Evolutionary conservation across 2,329 filamentous ascomycete genomes (phyloP).

Genomic region (Xylaria sp.): DNA sequence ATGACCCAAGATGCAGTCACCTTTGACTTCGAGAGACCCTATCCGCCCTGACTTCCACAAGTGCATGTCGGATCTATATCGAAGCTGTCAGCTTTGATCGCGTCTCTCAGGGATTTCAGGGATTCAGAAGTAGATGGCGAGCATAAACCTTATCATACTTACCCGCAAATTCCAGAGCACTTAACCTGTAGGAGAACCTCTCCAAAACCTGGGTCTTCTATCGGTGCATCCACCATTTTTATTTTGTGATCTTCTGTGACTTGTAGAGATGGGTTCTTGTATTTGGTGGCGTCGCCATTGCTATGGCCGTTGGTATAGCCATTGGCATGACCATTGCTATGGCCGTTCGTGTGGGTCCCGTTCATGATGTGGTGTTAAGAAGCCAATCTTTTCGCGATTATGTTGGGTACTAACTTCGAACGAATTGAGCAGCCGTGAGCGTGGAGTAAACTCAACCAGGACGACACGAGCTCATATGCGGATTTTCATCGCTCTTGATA

Average conservation of each 20-base stretch:
- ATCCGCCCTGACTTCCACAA: conserved; percentile 75
- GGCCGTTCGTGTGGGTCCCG: conserved; percentile 24
- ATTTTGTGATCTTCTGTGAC: conserved; percentile 70
- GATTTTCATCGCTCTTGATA: conserved; percentile 4
- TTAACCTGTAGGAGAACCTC: conserved; percentile 72
- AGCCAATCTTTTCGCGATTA: background rate
- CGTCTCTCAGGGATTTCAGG: background rate
- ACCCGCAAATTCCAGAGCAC: conserved; percentile 73
- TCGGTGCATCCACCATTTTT: conserved; percentile 67
- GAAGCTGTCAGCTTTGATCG: conserved; percentile 22
- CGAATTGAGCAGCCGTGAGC: background rate
- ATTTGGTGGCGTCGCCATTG: conserved; percentile 30
- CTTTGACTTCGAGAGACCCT: conserved; percentile 69
- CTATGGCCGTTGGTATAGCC: conserved; percentile 35
- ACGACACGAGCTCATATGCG: conserved; percentile 12
- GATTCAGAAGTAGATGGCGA: background rate
- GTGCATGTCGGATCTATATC: conserved; percentile 71
- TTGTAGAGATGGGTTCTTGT: conserved; percentile 65
- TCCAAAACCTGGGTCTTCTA: conserved; percentile 63
- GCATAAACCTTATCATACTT: conserved; percentile 35
- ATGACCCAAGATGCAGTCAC: conserved; percentile 73
- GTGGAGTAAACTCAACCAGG: background rate
- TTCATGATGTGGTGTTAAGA: conserved; percentile 21
- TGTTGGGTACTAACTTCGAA: background rate
- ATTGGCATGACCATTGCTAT: conserved; percentile 40